phyloP scores from a whole-genome alignment of 495 filamentous ascomycete species.

The Symbiotaphrina buchneri region DNA sequence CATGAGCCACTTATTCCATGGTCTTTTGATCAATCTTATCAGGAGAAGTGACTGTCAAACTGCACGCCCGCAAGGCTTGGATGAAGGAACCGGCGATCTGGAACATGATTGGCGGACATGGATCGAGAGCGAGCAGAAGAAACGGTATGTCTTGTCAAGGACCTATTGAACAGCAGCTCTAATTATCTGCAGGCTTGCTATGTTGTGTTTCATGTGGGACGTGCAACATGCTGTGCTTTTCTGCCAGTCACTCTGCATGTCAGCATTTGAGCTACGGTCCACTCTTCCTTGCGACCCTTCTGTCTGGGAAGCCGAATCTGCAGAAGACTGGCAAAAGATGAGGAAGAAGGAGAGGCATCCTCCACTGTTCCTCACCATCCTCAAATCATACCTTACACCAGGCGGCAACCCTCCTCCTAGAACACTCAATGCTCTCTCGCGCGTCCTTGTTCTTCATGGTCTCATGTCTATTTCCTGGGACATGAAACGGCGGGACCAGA shows the following conservation, averaged over 20 bases:
- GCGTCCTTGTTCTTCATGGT: constrained; percentile 25
- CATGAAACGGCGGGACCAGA: constrained; percentile 30
- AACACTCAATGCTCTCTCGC: constrained; percentile 22
- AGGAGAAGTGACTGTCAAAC: constrained; percentile 28
- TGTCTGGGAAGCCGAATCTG: constrained; percentile 26
- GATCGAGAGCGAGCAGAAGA: constrained; percentile 28
- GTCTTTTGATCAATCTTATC: constrained; percentile 32
- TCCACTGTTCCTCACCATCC: constrained; percentile 20
- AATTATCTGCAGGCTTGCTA: constrained; percentile 15
- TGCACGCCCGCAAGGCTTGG: constrained; percentile 11
- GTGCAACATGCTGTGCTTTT: constrained; percentile 31
- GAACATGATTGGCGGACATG: constrained; percentile 22
- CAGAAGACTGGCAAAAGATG: constrained; percentile 20
- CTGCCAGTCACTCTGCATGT: constrained; percentile 34
- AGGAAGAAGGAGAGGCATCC: constrained; percentile 11
- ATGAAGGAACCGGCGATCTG: constrained; percentile 10
- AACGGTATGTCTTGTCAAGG: constrained; percentile 14
- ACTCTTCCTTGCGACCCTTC: constrained; percentile 21
- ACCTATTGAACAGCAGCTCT: neutral
- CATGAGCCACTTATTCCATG: constrained; percentile 29
- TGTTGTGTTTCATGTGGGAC: constrained; percentile 37
- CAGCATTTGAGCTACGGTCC: constrained; percentile 28
- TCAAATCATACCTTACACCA: constrained; percentile 27
- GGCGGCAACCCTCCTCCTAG: constrained; percentile 11
- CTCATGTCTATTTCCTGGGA: constrained; percentile 33